phyloP scores from a whole-genome alignment of 2,329 filamentous ascomycete species.

The Xylariaceae sp. region DNA sequence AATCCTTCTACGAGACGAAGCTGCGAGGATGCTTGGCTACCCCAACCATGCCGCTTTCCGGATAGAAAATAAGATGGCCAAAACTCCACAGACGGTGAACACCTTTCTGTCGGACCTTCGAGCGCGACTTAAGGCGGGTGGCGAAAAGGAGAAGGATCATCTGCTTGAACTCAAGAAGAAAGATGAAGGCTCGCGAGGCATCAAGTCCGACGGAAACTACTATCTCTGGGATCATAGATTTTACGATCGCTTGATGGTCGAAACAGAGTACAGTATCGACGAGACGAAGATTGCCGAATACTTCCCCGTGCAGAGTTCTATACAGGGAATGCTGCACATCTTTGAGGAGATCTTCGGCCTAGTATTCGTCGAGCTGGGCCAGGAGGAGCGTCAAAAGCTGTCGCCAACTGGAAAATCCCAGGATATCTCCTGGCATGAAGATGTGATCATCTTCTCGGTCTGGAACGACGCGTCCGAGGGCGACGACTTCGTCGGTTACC shows the following conservation, averaged over 20 bases:
- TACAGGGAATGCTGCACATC: constrained; percentile 72
- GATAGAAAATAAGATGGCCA: constrained; percentile 82
- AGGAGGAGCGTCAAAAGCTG: constrained; percentile 56
- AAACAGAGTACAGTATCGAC: constrained; percentile 72
- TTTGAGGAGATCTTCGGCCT: constrained; percentile 79
- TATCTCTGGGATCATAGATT: constrained; percentile 79
- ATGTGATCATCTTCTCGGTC: constrained; percentile 75
- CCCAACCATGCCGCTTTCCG: constrained; percentile 67
- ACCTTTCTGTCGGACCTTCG: constrained; percentile 67
- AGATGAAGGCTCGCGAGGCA: constrained; percentile 52
- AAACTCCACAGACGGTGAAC: constrained; percentile 63
- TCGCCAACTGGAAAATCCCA: constrained; percentile 60
- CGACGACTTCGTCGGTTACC: constrained; percentile 67
- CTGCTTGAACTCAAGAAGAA: constrained; percentile 68
- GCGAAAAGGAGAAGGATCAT: constrained; percentile 60
- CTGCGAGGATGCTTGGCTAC: constrained; percentile 69
- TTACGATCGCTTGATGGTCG: constrained; percentile 73
- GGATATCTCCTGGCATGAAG: constrained; percentile 74
- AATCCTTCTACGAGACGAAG: constrained; percentile 68
- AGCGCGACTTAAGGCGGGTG: constrained; percentile 58
- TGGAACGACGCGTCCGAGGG: constrained; percentile 71
- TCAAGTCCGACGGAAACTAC: constrained; percentile 59
- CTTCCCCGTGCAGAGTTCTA: constrained; percentile 68
- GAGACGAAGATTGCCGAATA: constrained; percentile 77
- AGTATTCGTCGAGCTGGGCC: constrained; percentile 64